Percentiles rank a stretch among this genome's conserved stretches.
Conservation (phyloP, 306 rosid species). For the Abrus pulchellus region DNA sequence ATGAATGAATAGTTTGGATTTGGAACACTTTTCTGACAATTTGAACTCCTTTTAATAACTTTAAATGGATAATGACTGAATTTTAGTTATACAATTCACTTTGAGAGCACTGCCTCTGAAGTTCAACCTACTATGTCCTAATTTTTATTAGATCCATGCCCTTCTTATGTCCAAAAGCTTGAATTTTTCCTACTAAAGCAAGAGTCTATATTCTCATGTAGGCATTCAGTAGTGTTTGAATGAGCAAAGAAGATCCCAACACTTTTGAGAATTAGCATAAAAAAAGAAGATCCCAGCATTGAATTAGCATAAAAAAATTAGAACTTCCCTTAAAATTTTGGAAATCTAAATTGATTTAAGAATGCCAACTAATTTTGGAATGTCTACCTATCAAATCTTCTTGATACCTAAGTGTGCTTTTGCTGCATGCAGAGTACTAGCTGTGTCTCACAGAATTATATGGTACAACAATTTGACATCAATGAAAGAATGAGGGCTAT, state of each 20-base stretch:
- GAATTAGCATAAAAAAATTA: background rate
- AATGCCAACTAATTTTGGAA: background rate
- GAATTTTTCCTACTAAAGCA: constrained; percentile 8
- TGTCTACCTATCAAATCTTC: constrained; percentile 14
- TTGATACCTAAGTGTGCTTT: constrained; percentile 41
- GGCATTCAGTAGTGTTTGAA: background rate
- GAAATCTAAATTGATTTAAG: constrained; percentile 21
- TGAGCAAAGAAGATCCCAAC: constrained; percentile 14
- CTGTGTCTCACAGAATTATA: constrained; percentile 74
- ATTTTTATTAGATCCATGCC: background rate
- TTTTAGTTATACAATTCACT: background rate
- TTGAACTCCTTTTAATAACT: background rate
- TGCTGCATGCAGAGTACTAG: constrained; percentile 63
- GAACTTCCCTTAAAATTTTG: background rate
- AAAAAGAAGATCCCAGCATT: background rate
- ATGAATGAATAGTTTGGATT: constrained; percentile 1
- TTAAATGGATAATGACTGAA: background rate
- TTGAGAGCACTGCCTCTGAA: background rate
- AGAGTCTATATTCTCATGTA: background rate
- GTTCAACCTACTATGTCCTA: background rate
- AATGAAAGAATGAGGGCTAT: constrained; percentile 98
- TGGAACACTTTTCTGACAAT: background rate
- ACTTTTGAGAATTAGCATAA: constrained; percentile 7
- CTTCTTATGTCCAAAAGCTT: background rate
- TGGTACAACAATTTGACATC: constrained; percentile 82